Evolutionary conservation across 2,329 filamentous ascomycete genomes (phyloP).

Genomic region (Sporothrix brunneoviolacea): DNA sequence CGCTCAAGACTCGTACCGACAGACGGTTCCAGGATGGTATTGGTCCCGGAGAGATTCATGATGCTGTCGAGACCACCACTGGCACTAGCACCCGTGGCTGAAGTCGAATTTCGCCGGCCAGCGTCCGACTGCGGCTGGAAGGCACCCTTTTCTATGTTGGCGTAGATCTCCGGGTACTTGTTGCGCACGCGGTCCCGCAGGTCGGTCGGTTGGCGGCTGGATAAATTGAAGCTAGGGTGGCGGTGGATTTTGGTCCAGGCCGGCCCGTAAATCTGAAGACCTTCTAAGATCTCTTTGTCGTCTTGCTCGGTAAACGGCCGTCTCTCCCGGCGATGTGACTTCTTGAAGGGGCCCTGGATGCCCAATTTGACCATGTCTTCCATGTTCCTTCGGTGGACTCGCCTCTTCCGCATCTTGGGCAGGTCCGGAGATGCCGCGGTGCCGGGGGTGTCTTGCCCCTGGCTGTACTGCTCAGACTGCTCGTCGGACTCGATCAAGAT

Average conservation of each 20-base stretch:
- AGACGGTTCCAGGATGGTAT: too few relatives aligned
- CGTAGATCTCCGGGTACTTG: conserved; percentile 54
- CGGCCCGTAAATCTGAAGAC: conserved; percentile 53
- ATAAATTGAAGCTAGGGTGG: conserved; percentile 51
- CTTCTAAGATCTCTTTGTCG: conserved; percentile 54
- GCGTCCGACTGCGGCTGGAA: conserved; percentile 37
- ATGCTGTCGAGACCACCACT: too few relatives aligned
- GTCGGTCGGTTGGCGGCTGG: conserved; percentile 54
- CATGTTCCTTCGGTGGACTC: conserved; percentile 37
- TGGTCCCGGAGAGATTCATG: too few relatives aligned
- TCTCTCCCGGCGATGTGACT: conserved; percentile 53
- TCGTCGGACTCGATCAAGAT: conserved; percentile 46
- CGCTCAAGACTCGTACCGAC: too few relatives aligned
- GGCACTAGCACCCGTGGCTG: too few relatives aligned
- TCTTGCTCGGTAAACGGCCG: conserved; percentile 57
- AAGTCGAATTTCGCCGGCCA: background rate
- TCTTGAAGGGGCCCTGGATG: conserved; percentile 56
- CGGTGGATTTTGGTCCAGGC: conserved; percentile 61
- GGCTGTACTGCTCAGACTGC: conserved; percentile 15
- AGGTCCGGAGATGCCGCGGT: conserved; percentile 14
- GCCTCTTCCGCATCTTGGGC: conserved; percentile 29
- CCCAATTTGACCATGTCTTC: conserved; percentile 45
- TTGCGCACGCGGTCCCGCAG: conserved; percentile 57
- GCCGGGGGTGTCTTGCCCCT: conserved; percentile 12
- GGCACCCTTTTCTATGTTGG: conserved; percentile 48